These are phyloP conservation scores for Salix dunnii DNA, from an alignment of 345 rosid species.

Conservation along the genomic window DNA sequence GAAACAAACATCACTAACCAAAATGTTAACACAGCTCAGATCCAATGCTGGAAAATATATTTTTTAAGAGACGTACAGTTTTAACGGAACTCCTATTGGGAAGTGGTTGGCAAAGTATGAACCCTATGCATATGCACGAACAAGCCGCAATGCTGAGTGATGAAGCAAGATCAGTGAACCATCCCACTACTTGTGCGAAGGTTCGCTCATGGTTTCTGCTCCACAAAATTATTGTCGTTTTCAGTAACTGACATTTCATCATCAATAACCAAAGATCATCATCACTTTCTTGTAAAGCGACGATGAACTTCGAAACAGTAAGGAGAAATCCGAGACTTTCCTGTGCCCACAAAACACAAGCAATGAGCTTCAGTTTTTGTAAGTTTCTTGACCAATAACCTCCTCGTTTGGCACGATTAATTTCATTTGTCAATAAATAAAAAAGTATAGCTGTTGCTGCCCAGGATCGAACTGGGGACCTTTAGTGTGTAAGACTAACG, in stretches of 20 bases:
- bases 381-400: too few species aligned
- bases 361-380: neutral
- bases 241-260: neutral
- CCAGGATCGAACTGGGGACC: conserved; percentile 54
- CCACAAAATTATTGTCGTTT: neutral
- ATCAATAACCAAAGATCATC: neutral
- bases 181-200: neutral
- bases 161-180: neutral
- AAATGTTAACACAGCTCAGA: too few species aligned
- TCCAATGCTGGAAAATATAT: neutral
- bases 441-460: conserved; percentile 31
- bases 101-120: neutral
- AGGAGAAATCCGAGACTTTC: too few species aligned
- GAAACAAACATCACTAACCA: too few species aligned
- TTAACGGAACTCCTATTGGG: neutral
- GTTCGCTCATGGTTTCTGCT: neutral
- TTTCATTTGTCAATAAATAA: neutral
- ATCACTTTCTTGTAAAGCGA: too few species aligned
- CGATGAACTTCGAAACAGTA: too few species aligned
- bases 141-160: neutral
- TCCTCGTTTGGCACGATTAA: too few species aligned
- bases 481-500: conserved; percentile 54
- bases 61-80: neutral
- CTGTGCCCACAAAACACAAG: neutral
- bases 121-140: neutral